Conservation (phyloP, 805 yeast species). For the Brettanomyces custersianus region DNA sequence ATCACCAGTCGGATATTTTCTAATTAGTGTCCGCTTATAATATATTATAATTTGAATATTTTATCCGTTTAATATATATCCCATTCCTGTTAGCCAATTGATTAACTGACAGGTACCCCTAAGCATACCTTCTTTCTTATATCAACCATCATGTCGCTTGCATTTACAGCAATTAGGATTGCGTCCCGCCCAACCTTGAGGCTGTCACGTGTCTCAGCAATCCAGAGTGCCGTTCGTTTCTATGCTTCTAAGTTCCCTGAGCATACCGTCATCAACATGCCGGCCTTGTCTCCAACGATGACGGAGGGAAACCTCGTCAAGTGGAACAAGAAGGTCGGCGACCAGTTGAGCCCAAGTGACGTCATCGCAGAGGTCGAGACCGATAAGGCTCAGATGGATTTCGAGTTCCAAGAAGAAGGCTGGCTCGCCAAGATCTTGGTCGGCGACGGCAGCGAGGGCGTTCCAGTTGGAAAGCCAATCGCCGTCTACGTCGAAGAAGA, state of each 20-base stretch:
- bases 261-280: constrained; percentile 91
- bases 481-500: constrained; percentile 92
- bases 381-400: constrained; percentile 97
- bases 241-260: constrained; percentile 26
- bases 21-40: too few species aligned
- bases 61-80: too few species aligned
- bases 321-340: constrained; percentile 91
- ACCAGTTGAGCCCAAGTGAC: constrained; percentile 83
- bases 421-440: constrained; percentile 79
- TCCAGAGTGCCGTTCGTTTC: constrained; percentile 6
- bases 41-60: too few species aligned
- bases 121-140: too few species aligned
- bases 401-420: constrained; percentile 97
- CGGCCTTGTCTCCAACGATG: constrained; percentile 99
- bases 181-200: constrained; percentile 14
- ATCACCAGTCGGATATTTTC: too few species aligned
- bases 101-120: too few species aligned
- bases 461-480: constrained; percentile 91
- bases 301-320: constrained; percentile 85
- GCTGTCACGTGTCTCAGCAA: constrained; percentile 5
- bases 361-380: constrained; percentile 95
- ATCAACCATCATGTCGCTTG: constrained; percentile 1
- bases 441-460: constrained; percentile 78
- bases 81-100: too few species aligned
- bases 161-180: constrained; percentile 3